These are phyloP conservation scores for Saturnispora bothae DNA, from an alignment of 805 yeast genomes.

Conservation along the genomic window DNA sequence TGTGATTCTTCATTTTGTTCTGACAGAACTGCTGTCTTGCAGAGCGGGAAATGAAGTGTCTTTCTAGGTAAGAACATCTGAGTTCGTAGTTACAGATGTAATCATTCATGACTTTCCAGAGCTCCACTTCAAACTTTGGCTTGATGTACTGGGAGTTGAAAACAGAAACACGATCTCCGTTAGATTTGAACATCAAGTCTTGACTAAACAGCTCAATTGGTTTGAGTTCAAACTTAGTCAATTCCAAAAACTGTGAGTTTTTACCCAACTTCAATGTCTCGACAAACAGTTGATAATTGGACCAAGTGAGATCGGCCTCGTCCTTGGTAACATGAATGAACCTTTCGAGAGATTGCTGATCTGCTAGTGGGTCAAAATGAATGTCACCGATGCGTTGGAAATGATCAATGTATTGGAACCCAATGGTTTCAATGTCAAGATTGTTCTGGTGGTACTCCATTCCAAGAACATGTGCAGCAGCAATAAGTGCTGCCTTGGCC, in stretches of 20 bases:
- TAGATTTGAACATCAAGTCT: conserved; percentile 22
- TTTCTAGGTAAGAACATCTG: conserved; percentile 20
- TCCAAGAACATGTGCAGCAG: conserved; percentile 35
- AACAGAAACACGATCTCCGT: conserved; percentile 24
- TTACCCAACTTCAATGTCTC: conserved; percentile 19
- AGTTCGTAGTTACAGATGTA: conserved; percentile 23
- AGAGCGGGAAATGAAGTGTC: conserved; percentile 18
- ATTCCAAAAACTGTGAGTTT: conserved; percentile 21
- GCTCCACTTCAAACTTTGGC: conserved; percentile 16
- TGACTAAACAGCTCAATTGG: conserved; percentile 25
- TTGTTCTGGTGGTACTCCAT: conserved; percentile 37
- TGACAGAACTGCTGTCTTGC: conserved; percentile 18
- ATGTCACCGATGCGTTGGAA: conserved; percentile 45
- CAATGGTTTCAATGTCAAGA: conserved; percentile 36
- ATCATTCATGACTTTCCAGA: conserved; percentile 26
- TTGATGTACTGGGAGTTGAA: conserved; percentile 18
- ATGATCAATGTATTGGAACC: conserved; percentile 29
- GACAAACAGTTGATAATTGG: conserved; percentile 16
- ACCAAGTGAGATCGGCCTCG: conserved; percentile 12
- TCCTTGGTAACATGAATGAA: conserved; percentile 16
- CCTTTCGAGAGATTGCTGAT: conserved; percentile 22
- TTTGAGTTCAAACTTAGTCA: conserved; percentile 25
- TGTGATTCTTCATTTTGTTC: conserved; percentile 21
- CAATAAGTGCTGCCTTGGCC: conserved; percentile 42
- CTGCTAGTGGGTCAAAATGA: conserved; percentile 40